A percentile compares a stretch with the other conserved stretches of the same genome.
phyloP scores from a whole-genome alignment of 805 yeast species.

The Ogataea trehalophila region DNA sequence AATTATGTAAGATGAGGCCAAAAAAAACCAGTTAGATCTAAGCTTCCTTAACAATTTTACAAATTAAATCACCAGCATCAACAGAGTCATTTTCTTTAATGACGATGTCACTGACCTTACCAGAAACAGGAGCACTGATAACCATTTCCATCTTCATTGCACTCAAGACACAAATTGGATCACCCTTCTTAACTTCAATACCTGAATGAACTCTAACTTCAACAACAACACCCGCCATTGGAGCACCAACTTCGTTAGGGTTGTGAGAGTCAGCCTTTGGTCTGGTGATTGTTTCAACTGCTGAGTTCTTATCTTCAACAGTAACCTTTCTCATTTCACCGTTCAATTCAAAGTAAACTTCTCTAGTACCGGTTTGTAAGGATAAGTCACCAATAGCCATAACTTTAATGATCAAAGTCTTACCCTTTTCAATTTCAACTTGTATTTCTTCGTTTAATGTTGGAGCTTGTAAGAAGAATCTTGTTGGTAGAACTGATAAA shows the following conservation, averaged over 20 bases:
- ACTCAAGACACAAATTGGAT: conserved; percentile 85
- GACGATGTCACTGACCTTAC: conserved; percentile 70
- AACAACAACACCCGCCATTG: conserved; percentile 98
- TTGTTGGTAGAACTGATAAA: conserved; percentile 88
- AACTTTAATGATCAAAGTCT: conserved; percentile 82
- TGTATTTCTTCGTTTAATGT: conserved; percentile 82
- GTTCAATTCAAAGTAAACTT: conserved; percentile 95
- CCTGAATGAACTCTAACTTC: conserved; percentile 91
- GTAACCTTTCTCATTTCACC: conserved; percentile 98
- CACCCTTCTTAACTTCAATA: conserved; percentile 90
- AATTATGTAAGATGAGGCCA: too few species aligned
- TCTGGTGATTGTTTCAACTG: conserved; percentile 79
- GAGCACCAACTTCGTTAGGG: conserved; percentile 93
- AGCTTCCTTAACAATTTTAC: conserved; percentile 43
- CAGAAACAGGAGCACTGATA: conserved; percentile 84
- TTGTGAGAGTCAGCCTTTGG: conserved; percentile 87
- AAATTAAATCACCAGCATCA: conserved; percentile 87
- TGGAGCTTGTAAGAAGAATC: conserved; percentile 84
- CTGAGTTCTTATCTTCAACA: conserved; percentile 81
- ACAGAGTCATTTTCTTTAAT: conserved; percentile 92
- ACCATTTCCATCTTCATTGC: conserved; percentile 99
- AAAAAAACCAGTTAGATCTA: background rate
- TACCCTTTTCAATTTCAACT: conserved; percentile 93
- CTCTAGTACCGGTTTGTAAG: conserved; percentile 82
- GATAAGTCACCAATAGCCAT: conserved; percentile 91